Base-by-base conservation (phyloP, 495 filamentous ascomycete species). In the Podospora sp. region DNA sequence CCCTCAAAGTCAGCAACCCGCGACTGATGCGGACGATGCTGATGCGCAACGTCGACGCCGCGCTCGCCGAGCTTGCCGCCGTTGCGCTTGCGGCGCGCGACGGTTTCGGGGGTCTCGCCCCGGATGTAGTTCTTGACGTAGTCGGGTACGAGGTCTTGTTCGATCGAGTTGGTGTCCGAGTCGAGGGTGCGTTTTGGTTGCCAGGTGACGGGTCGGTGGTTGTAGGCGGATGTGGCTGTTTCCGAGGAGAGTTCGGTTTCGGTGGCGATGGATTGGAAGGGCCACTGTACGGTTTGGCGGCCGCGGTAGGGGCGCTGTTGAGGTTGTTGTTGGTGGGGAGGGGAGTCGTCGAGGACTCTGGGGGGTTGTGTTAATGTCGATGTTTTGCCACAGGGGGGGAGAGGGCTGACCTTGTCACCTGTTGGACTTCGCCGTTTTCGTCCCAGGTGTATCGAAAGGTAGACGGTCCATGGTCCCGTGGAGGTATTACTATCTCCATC, bases 101-200 rank as follows among this genome's bases (percentile, higher is more conserved):
- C 68, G 52, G 76, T 79, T 62, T 81, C 80, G 3, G 79, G 78
- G 18, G 79, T 79, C 68, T 82, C 79, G 40, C 79, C 77, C 46
- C 76, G 63, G 46, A 83, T 74, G 66, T 78, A 83, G 63, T 79
- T 82, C 64, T 78, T 72, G 25, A 82, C 78, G 60, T 82, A 83
- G 62, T 82, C 80, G 6, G 80, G 81, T 14, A 82, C 74, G 18
- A 82, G 64, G 66, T 76, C 75, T 56, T 71, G 72, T 52, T 78
- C 72, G 35, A 81, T 69, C 46, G 75, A 74, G 50, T 73, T 63
- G 35, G 55, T 35, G 22, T 66, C 27, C n/a, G 71, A 27, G 29
- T 64, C 62, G n/a, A 27, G 1, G 6, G 33, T 24, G 2, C 51
- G 26, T 25, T 58, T 69, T n/a, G 68, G 72, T 56, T 72, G 66